Conservation (phyloP, 495 filamentous ascomycete species). For the Xylaria palmicola region DNA sequence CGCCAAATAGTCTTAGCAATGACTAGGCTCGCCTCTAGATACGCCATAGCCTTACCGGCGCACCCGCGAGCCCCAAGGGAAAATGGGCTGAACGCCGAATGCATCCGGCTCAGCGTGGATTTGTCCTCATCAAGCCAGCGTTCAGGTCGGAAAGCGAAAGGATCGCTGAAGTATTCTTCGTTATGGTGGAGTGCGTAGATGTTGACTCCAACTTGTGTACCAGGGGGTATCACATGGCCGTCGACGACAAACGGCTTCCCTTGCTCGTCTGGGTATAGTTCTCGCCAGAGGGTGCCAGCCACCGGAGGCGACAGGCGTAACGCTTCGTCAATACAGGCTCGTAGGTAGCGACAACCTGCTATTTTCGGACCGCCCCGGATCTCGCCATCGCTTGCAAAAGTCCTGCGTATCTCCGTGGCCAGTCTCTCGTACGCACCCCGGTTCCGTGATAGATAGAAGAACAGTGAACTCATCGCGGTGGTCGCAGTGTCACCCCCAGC, state of each 20-base stretch:
- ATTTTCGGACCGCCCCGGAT: slow-evolving; percentile 43
- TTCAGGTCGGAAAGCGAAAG: slow-evolving; percentile 50
- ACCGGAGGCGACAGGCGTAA: slow-evolving; percentile 58
- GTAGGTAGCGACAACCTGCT: slow-evolving; percentile 43
- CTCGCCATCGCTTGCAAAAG: slow-evolving; percentile 37
- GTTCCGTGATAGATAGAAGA: slow-evolving; percentile 57
- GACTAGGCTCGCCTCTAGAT: slow-evolving; percentile 33
- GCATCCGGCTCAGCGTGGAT: slow-evolving; percentile 13
- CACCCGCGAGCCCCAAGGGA: slow-evolving; percentile 42
- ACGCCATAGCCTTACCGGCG: slow-evolving; percentile 43
- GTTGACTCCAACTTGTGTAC: slow-evolving; percentile 52
- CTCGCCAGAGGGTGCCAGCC: slow-evolving; percentile 45
- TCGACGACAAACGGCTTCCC: slow-evolving; percentile 48
- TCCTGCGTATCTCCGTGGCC: slow-evolving; percentile 35
- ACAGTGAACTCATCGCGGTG: slow-evolving; percentile 45
- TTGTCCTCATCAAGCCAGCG: slow-evolving; percentile 50
- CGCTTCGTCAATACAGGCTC: slow-evolving; percentile 55
- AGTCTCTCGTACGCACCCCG: slow-evolving; percentile 39
- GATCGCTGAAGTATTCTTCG: slow-evolving; percentile 51
- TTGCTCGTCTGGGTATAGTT: slow-evolving; percentile 8
- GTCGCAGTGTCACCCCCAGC: slow-evolving; percentile 49
- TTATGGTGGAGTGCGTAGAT: slow-evolving; percentile 60
- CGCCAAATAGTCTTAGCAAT: slow-evolving; percentile 29
- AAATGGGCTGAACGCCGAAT: slow-evolving; percentile 43
- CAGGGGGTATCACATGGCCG: slow-evolving; percentile 48